These are phyloP conservation scores for Pinus taeda DNA, from an alignment of 75 land plant genomes.

Conservation along the genomic window DNA sequence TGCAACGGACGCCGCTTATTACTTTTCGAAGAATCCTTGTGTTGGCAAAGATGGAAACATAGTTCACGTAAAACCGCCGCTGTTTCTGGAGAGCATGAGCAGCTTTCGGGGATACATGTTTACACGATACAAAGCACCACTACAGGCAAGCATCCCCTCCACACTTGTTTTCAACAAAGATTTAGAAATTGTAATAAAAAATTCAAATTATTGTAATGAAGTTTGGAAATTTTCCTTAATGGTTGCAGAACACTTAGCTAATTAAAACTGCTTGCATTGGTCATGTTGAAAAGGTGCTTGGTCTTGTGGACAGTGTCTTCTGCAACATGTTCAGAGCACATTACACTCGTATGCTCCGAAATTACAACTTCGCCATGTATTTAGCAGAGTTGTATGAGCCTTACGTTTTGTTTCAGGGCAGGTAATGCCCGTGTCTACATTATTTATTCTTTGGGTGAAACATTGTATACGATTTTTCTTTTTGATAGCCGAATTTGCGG, in stretches of 20 bases:
- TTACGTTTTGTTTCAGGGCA: conserved; percentile 60
- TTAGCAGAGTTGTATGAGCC: conserved; percentile 52
- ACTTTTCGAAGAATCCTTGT: conserved; percentile 50
- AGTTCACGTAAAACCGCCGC: conserved; percentile 21
- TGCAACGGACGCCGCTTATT: conserved; percentile 26
- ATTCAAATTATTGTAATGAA: no score
- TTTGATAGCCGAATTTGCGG: background rate
- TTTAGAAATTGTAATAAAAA: no score
- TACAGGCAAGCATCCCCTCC: conserved; percentile 11
- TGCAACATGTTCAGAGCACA: conserved; percentile 16
- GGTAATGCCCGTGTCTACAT: conserved; percentile 16
- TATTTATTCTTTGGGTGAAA: no score
- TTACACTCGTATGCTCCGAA: conserved; percentile 9
- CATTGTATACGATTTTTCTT: background rate
- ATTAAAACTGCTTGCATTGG: background rate
- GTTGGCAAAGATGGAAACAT: conserved; percentile 46
- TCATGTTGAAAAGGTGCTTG: conserved; percentile 13
- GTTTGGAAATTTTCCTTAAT: no score
- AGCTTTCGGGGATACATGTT: conserved; percentile 32
- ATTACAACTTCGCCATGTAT: conserved; percentile 30
- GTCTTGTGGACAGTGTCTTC: conserved; percentile 10
- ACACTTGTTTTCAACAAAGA: no score
- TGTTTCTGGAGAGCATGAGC: conserved; percentile 22
- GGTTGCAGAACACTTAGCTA: background rate
- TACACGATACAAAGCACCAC: conserved; percentile 19